Percentiles rank a stretch among this genome's conserved stretches.
Conservation (phyloP, 1,284 basidiomycete species). For the Earliella scabrosa region DNA sequence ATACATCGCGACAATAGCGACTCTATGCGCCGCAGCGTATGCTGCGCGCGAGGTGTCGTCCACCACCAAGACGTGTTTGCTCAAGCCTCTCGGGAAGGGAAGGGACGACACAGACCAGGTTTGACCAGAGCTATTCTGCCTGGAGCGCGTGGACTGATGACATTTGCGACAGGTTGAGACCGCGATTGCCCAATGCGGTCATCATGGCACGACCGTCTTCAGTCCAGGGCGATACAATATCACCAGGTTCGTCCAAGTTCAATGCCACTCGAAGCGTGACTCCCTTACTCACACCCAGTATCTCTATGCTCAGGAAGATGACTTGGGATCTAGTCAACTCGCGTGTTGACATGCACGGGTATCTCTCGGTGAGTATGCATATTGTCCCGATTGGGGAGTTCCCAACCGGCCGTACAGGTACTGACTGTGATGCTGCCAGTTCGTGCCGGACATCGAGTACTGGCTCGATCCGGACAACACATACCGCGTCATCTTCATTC, state of each 20-base stretch:
- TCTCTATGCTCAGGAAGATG: conserved; percentile 59
- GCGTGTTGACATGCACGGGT: conserved; percentile 58
- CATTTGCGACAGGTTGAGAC: conserved; percentile 43
- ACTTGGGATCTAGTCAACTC: conserved; percentile 58
- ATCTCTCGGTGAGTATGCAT: conserved; percentile 50
- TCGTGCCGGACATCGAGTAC: conserved; percentile 58
- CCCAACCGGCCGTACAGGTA: background rate
- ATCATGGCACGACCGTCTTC: conserved; percentile 52
- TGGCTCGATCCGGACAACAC: conserved; percentile 63
- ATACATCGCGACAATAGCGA: no score
- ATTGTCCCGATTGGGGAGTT: no score
- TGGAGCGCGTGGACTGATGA: no score
- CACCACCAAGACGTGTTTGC: conserved; percentile 31
- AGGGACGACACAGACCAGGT: conserved; percentile 49
- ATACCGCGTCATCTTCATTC: conserved; percentile 65
- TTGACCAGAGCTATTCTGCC: background rate
- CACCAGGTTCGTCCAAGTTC: conserved; percentile 44
- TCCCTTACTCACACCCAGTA: background rate
- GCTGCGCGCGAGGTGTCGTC: no score
- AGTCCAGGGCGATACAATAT: conserved; percentile 52
- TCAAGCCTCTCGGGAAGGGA: conserved; percentile 44
- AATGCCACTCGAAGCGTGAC: background rate
- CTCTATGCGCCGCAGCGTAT: no score
- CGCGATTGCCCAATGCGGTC: conserved; percentile 58
- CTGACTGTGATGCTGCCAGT: conserved; percentile 36